Evolutionary conservation across 75 land plant genomes (phyloP).

Genomic region (Ceratopteris richardii): DNA sequence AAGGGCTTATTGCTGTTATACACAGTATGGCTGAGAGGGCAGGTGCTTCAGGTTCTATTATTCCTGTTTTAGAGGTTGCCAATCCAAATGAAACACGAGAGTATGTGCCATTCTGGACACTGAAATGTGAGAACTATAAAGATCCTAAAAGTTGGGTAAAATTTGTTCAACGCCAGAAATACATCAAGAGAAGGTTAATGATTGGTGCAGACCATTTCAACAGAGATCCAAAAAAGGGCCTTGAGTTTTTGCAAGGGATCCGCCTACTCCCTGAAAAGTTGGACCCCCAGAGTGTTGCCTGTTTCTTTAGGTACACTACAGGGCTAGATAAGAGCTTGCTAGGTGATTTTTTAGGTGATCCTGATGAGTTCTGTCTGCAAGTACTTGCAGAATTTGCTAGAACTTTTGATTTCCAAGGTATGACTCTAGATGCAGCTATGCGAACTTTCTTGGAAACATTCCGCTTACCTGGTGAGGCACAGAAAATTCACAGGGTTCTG

Average conservation of each 20-base stretch:
- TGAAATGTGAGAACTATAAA: conserved; percentile 31
- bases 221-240: conserved; percentile 87
- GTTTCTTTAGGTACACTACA: conserved; percentile 75
- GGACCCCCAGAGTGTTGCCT: conserved; percentile 66
- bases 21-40: conserved; percentile 64
- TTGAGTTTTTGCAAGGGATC: conserved; percentile 64
- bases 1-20: conserved; percentile 65
- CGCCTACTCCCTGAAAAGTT: conserved; percentile 59
- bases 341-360: conserved; percentile 87
- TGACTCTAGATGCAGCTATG: conserved; percentile 75
- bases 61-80: conserved; percentile 9
- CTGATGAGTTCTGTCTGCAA: conserved; percentile 61
- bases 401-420: conserved; percentile 66
- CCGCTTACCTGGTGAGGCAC: conserved; percentile 87
- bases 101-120: conserved; percentile 69
- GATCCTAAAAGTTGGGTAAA: conserved; percentile 63
- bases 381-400: conserved; percentile 75
- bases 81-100: conserved; percentile 32
- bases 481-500: conserved; percentile 84
- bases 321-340: conserved; percentile 68
- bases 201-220: conserved; percentile 87
- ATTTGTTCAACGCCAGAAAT: conserved; percentile 48
- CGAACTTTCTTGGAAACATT: conserved; percentile 80
- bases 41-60: background rate
- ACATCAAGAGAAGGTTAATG: conserved; percentile 65